Evolutionary conservation across 495 filamentous ascomycete species (phyloP).

Genomic region (Achaetomiella virescens): DNA sequence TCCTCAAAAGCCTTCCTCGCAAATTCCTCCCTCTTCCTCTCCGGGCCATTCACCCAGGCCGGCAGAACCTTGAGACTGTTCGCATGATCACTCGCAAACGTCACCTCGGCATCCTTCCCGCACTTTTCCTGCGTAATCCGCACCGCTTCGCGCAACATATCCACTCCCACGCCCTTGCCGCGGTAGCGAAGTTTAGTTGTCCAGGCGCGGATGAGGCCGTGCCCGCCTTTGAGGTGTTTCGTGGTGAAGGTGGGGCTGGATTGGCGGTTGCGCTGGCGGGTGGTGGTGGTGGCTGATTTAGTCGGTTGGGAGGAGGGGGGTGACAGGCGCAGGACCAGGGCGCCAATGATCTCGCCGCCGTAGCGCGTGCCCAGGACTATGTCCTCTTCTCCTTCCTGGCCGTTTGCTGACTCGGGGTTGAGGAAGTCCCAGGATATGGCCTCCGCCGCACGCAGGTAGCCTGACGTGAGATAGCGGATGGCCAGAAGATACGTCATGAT

Average conservation of each 20-base stretch:
- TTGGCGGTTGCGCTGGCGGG: too few species aligned
- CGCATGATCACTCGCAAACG: constrained; percentile 63
- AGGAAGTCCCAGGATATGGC: constrained; percentile 34
- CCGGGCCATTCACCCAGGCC: constrained; percentile 51
- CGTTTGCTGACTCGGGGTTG: constrained; percentile 19
- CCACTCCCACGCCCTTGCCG: constrained; percentile 58
- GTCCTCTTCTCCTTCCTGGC: constrained; percentile 32
- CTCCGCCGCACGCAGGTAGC: constrained; percentile 38
- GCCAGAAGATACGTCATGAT: constrained; percentile 36
- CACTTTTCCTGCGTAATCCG: constrained; percentile 49
- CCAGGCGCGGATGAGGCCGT: constrained; percentile 64
- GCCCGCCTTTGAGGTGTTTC: constrained; percentile 34
- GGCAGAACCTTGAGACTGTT: constrained; percentile 58
- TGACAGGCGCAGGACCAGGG: constrained; percentile 39
- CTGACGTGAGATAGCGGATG: constrained; percentile 38
- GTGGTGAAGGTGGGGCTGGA: too few species aligned
- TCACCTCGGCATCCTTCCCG: constrained; percentile 51
- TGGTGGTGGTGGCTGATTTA: constrained; percentile 23
- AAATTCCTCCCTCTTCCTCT: constrained; percentile 53
- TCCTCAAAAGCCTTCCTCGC: constrained; percentile 43
- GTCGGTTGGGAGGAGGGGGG: constrained; percentile 7
- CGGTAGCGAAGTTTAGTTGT: constrained; percentile 64
- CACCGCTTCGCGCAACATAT: constrained; percentile 62
- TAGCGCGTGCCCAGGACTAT: constrained; percentile 37
- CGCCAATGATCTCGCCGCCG: constrained; percentile 37